Base-by-base conservation (phyloP, 106 monocot species). In the Dendrobium nobile region DNA sequence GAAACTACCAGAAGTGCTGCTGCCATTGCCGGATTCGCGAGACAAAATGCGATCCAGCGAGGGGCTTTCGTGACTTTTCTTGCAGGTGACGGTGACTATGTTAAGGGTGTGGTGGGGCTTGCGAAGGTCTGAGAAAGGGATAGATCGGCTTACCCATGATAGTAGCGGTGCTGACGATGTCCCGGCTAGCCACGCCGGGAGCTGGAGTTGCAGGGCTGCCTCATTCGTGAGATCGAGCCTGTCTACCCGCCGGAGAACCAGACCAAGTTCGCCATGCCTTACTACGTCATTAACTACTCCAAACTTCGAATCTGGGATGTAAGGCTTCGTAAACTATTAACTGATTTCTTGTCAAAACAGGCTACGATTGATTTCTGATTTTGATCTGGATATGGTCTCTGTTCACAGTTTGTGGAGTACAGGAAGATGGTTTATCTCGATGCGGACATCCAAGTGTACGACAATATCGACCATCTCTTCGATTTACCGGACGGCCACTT, bases 241-340 rank as follows among this genome's bases (percentile, higher is more conserved):
- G 85, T 95, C 7, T 86, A 90, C 80, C 95, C 95, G 0, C 95
- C 90, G 7, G 86, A 88, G 81, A 92, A 88, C 80, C 88, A 92
- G 75, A 95, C 90, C 18, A 84, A 80, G 77, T 95, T 88, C 54
- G 95, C 95, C 78, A 95, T 95, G 95, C 90, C 95, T 2, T 92
- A 92, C 65, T 95, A 95, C 79, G 90, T 92, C 68, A 92, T 95
- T 82, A 95, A 95, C 85, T 95, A 95, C 88, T 95, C 95, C 61
- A 95, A 92, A 79, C 95, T 92, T 67, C 90, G 95, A 15, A 95
- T 95, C 58, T 95, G 95, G 95, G 82, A 84, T 86, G 75, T 75
- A 75, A 75, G 75, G 5, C 3, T 10, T 42, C 16, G 17, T 10
- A 41, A 41, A 41, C 13, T 18, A 73, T 73, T 28, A 0, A 28